A percentile compares a stretch with the other conserved stretches of the same genome.
These are phyloP conservation scores for Talaromyces adpressus DNA, from an alignment of 495 filamentous ascomycete genomes.

Conservation along the genomic window DNA sequence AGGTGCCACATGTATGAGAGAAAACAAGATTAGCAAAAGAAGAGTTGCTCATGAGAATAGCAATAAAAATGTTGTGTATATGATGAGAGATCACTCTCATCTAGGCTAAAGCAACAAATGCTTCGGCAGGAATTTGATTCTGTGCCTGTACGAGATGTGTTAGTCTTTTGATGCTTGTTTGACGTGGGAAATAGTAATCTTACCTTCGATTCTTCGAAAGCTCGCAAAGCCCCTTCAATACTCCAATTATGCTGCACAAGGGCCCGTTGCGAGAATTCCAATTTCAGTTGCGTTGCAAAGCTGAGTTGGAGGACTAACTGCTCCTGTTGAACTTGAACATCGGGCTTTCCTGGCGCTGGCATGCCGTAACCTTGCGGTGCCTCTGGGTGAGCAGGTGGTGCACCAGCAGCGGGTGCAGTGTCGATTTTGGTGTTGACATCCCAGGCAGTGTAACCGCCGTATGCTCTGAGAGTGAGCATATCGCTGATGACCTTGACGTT, in stretches of 20 bases:
- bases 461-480: conserved; percentile 62
- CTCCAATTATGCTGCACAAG: conserved; percentile 67
- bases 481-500: conserved; percentile 76
- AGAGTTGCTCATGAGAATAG: not conserved
- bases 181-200: conserved; percentile 1
- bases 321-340: conserved; percentile 47
- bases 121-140: conserved; percentile 31
- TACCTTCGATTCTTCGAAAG: conserved; percentile 55
- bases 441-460: conserved; percentile 56
- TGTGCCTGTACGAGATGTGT: conserved; percentile 21
- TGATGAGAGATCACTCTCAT: not conserved
- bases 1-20: not conserved
- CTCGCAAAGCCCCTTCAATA: conserved; percentile 56
- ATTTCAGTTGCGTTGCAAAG: conserved; percentile 62
- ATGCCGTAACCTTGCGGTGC: conserved; percentile 35
- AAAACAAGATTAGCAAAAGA: not conserved
- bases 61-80: not conserved
- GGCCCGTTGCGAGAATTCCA: conserved; percentile 65
- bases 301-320: conserved; percentile 59
- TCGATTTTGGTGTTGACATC: conserved; percentile 34
- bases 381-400: conserved; percentile 16
- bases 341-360: conserved; percentile 30
- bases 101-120: conserved; percentile 25
- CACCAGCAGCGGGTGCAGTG: conserved; percentile 13
- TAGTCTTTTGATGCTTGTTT: conserved; percentile 14